Evolutionary conservation across 1,284 basidiomycete genomes (phyloP).

Genomic region (Neolentinus lepideus): DNA sequence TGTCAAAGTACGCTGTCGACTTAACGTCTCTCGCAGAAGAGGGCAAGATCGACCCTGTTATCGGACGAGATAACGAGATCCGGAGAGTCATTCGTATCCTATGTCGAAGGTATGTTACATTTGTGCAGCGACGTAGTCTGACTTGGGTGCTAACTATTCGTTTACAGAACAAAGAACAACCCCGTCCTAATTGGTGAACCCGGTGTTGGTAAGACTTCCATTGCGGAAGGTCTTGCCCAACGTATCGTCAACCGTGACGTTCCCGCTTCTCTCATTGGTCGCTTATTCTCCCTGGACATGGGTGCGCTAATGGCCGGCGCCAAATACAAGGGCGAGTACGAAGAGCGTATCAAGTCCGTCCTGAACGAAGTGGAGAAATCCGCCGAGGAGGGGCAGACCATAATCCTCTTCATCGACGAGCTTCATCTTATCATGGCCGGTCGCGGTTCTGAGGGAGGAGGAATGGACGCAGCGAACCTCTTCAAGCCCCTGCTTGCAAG

Average conservation of each 20-base stretch:
- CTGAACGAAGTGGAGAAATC: conserved; percentile 93
- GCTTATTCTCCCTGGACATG: conserved; percentile 88
- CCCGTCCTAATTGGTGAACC: conserved; percentile 92
- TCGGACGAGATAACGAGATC: conserved; percentile 89
- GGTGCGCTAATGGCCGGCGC: conserved; percentile 95
- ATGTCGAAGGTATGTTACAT: conserved; percentile 49
- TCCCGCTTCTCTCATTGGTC: conserved; percentile 79
- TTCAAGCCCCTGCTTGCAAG: conserved; percentile 89
- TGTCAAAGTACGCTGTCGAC: conserved; percentile 81
- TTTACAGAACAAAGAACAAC: conserved; percentile 79
- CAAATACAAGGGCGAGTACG: conserved; percentile 96
- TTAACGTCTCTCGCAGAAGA: conserved; percentile 83
- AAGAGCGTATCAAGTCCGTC: conserved; percentile 93
- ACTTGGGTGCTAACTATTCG: conserved; percentile 11
- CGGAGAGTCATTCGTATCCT: conserved; percentile 73
- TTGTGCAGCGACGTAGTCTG: neutral
- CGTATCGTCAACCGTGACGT: conserved; percentile 95
- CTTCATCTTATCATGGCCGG: conserved; percentile 90
- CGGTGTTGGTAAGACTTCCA: conserved; percentile 90
- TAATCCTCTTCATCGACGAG: conserved; percentile 96
- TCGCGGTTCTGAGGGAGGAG: conserved; percentile 64
- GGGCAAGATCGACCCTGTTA: conserved; percentile 91
- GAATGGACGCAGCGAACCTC: conserved; percentile 84
- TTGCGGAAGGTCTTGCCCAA: conserved; percentile 94
- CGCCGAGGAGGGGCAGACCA: conserved; percentile 71